Conservation (phyloP, 2,329 filamentous ascomycete species). For the Diplodia intermedia region DNA sequence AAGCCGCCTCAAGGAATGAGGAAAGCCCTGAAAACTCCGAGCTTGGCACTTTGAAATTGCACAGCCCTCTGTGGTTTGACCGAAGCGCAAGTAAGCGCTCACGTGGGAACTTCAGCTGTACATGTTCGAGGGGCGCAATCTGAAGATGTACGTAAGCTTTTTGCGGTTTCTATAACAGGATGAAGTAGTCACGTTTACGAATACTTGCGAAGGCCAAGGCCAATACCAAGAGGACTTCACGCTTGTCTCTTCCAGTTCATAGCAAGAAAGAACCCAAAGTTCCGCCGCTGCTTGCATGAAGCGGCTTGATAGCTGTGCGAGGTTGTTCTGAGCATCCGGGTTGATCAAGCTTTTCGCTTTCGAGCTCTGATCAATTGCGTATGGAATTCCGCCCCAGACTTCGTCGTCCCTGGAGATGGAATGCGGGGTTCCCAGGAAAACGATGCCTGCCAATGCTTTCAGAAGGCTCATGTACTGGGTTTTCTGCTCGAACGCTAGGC, state of each 20-base stretch:
- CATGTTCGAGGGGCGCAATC: not conserved
- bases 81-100: not conserved
- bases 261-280: not conserved
- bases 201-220: not conserved
- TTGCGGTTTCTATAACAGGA: not conserved
- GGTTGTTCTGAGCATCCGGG: not conserved
- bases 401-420: not conserved
- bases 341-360: not conserved
- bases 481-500: constrained; percentile 8
- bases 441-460: not conserved
- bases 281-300: not conserved
- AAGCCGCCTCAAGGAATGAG: not conserved
- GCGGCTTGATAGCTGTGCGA: not conserved
- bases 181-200: not conserved
- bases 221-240: not conserved
- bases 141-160: not conserved
- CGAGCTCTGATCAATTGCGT: not conserved
- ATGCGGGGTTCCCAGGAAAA: constrained; percentile 17
- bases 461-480: not conserved
- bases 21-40: not conserved
- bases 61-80: not conserved
- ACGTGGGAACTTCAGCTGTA: not conserved
- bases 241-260: not conserved
- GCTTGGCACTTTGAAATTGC: not conserved
- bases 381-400: not conserved